Base-by-base conservation (phyloP, 2,329 filamentous ascomycete genomes). In the Elsinoe ampelina region DNA sequence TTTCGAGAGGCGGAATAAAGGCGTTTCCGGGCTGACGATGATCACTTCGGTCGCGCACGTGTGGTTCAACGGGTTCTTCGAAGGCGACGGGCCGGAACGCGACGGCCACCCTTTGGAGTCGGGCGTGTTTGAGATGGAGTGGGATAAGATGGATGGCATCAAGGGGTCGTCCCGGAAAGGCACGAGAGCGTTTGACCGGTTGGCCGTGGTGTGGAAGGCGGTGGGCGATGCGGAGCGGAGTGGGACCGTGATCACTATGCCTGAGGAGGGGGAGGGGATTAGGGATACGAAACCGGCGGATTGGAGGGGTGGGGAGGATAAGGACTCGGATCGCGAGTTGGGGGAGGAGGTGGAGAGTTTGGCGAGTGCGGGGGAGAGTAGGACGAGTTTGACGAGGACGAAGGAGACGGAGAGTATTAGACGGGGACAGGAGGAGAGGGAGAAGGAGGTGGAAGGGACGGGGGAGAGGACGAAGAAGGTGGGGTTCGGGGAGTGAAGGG, bases 51-150 rank as follows among this genome's bases (percentile, higher is more conserved):
- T 97, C 8, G 91, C 91, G 0, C 92, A 97, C 66, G 88, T 95
- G 13, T 98, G 93, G 93, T 95, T 96, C 76, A 98, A 98, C 66
- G 77, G 84, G 1, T 97, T 84, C 71, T 97, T 97, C 65, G 93
- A 97, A 72, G 90, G 91, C 43, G 75, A 81, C 17, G 86, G 87
- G 0, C 84, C 86, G 0, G 86, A 90, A 65, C 77, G 83, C 41
- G 70, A 73, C 22, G 86, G 86, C 20, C 73, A 76, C 13, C 77
- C 88, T 0, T 79, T 86, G 50, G 79, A 84, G 42, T 87, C 80
- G 8, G 92, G 85, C 8, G 77, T 86, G 5, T 88, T 87, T 66
- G 81, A 84, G 60, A 82, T 83, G 22, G 78, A 81, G n/a, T 89
- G 84, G 83, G 83, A 87, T 15, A 79, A 78, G 17, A 87, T 98